These are phyloP conservation scores for Cordia subcordata DNA, from an alignment of 257 asterid species.

Conservation along the genomic window DNA sequence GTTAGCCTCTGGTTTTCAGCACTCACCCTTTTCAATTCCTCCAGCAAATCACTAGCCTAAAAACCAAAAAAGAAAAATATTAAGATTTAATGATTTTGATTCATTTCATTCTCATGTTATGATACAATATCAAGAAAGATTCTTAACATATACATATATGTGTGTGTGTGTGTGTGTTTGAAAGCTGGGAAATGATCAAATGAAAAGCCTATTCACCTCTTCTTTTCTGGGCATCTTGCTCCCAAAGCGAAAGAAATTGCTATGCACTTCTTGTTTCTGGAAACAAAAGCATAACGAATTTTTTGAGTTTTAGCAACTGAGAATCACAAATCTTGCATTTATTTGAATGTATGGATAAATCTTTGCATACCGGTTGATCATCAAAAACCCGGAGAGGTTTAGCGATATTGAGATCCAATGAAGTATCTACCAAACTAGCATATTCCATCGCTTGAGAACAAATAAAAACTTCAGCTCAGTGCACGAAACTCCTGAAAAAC, in stretches of 20 bases:
- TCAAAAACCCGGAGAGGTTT: slow-evolving; percentile 45
- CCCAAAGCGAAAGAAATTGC: slow-evolving; percentile 49
- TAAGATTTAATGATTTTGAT: neutral
- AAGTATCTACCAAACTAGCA: slow-evolving; percentile 58
- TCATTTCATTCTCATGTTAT: no score
- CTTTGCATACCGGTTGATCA: slow-evolving; percentile 41
- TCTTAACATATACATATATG: neutral
- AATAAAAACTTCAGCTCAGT: neutral
- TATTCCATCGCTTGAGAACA: slow-evolving; percentile 52
- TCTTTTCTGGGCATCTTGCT: slow-evolving; percentile 27
- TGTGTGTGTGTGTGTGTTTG: no score
- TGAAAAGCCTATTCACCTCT: slow-evolving; percentile 42
- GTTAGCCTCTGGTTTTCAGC: slow-evolving; percentile 84
- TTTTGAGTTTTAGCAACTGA: neutral
- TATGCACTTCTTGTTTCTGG: slow-evolving; percentile 62
- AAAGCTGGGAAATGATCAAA: no score
- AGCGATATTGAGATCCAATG: slow-evolving; percentile 60
- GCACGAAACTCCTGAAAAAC: neutral
- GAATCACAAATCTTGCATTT: neutral
- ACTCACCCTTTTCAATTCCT: slow-evolving; percentile 66
- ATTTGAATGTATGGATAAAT: no score
- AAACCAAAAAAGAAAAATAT: neutral
- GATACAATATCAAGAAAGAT: slow-evolving; percentile 7
- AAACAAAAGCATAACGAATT: slow-evolving; percentile 10
- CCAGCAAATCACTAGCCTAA: slow-evolving; percentile 58